Evolutionary conservation across 2,329 filamentous ascomycete species (phyloP).

Genomic region (Dothidotthia symphoricarpi): DNA sequence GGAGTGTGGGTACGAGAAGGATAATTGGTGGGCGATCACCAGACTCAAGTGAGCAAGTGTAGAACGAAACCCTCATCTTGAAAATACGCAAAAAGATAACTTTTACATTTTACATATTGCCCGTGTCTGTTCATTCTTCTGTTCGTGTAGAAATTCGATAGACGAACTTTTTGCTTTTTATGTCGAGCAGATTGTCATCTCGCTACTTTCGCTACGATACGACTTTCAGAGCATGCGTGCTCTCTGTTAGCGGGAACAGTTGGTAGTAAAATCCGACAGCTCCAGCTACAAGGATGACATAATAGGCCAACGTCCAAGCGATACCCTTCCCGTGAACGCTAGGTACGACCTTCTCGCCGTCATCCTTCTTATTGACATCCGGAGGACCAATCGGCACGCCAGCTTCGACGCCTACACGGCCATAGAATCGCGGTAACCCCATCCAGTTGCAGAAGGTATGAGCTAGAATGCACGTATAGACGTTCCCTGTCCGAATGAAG

Average conservation of each 20-base stretch:
- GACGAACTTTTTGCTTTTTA: background rate
- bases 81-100: background rate
- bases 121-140: background rate
- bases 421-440: constrained; percentile 85
- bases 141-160: background rate
- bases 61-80: background rate
- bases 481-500: constrained; percentile 78
- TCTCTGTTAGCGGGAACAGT: constrained; percentile 71
- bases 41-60: constrained; percentile 8
- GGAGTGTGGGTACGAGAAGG: constrained; percentile 86
- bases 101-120: background rate
- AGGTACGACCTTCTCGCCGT: constrained; percentile 40
- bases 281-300: constrained; percentile 70
- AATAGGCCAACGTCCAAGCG: constrained; percentile 76
- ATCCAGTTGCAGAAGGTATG: constrained; percentile 92
- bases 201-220: constrained; percentile 2
- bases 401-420: constrained; percentile 61
- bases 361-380: constrained; percentile 27
- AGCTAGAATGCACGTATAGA: constrained; percentile 70
- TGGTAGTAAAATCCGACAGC: constrained; percentile 68
- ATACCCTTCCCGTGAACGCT: constrained; percentile 37
- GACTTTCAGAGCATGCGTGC: constrained; percentile 50
- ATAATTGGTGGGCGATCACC: constrained; percentile 95
- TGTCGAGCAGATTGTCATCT: background rate
- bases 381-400: constrained; percentile 42